Evolutionary conservation across 225 moss, liverwort and hornwort genomes (phyloP).

Genomic region (Pseudisothecium myosuroides): DNA sequence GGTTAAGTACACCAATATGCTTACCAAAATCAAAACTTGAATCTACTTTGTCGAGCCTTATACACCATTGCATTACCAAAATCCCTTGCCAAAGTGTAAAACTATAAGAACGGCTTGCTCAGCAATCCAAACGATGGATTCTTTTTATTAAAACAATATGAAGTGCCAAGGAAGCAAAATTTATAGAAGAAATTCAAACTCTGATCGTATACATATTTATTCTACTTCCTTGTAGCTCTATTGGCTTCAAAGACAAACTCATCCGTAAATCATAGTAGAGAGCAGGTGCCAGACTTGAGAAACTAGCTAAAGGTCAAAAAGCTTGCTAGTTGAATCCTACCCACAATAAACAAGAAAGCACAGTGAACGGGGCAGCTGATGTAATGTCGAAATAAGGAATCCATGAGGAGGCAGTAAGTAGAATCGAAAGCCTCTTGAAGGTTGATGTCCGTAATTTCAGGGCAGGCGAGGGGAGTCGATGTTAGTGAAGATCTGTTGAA

Average conservation of each 20-base stretch:
- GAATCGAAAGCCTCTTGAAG: not conserved
- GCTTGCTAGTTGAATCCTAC: not conserved
- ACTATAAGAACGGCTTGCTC: not conserved
- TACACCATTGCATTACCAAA: not conserved
- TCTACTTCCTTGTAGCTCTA: not conserved
- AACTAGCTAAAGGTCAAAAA: not conserved
- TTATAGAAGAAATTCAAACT: not conserved
- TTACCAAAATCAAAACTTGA: not conserved
- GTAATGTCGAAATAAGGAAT: not conserved
- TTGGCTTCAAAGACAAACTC: not conserved
- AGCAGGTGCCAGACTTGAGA: not conserved
- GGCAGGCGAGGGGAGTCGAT: not conserved
- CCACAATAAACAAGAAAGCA: not conserved
- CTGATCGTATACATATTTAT: not conserved
- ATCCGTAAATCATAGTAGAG: not conserved
- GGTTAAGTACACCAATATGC: too few species aligned
- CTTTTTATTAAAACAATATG: not conserved
- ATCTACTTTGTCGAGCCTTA: not conserved
- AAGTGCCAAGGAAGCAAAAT: not conserved
- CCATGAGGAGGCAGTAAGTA: not conserved
- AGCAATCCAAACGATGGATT: not conserved
- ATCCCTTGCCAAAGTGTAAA: not conserved
- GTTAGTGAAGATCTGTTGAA: not conserved
- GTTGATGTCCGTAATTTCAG: not conserved
- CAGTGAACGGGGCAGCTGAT: not conserved